phyloP scores from a whole-genome alignment of 176 grass and related monocot genomes.

The Pharus latifolius region DNA sequence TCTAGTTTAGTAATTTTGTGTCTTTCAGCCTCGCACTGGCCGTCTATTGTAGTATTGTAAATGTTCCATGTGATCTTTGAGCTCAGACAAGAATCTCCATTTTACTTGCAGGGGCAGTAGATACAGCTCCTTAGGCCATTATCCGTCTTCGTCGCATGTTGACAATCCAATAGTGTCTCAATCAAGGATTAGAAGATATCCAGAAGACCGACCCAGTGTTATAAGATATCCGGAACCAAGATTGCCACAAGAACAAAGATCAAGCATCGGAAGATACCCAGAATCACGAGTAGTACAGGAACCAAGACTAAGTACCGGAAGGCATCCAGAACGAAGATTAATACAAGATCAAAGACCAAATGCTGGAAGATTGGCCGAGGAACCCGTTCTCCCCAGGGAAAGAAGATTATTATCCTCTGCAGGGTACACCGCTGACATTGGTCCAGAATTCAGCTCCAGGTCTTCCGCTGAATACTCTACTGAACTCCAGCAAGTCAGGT shows the following conservation, averaged over 20 bases:
- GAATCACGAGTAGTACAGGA: conserved; percentile 16
- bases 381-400: conserved; percentile 20
- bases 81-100: background rate
- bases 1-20: background rate
- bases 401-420: conserved; percentile 15
- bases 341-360: conserved; percentile 15
- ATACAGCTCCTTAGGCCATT: conserved; percentile 19
- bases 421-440: conserved; percentile 9
- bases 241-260: background rate
- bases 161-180: conserved; percentile 27
- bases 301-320: conserved; percentile 19
- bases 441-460: conserved; percentile 12
- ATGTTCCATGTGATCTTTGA: conserved; percentile 11
- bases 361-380: conserved; percentile 23
- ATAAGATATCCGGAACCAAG: conserved; percentile 12
- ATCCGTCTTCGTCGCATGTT: conserved; percentile 27
- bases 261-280: background rate
- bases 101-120: conserved; percentile 47
- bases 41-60: background rate
- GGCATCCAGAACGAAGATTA: conserved; percentile 21
- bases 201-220: conserved; percentile 14
- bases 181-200: conserved; percentile 31
- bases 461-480: conserved; percentile 32
- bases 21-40: background rate
- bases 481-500: conserved; percentile 40